Base-by-base conservation (phyloP, 2,329 filamentous ascomycete species). In the Calonectria pteridis region DNA sequence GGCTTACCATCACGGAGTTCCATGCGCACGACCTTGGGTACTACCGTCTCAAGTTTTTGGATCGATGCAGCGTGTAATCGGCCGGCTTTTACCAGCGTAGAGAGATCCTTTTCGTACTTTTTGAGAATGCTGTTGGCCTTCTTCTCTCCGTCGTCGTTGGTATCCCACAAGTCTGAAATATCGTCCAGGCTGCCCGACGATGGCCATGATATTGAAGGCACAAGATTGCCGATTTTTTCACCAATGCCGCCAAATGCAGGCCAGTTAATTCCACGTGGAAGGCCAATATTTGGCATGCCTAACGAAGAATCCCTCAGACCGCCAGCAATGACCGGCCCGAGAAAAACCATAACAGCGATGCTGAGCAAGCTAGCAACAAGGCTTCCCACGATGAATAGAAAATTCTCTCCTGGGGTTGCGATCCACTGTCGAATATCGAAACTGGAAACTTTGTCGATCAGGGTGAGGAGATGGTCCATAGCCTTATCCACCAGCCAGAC, bases 1-100 rank as follows among this genome's bases (percentile, higher is more conserved):
- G 86, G 83, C 13, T 88, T 86, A 18, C 92, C 92, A 35, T 89
- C 82, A 40, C 85, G 82, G 10, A 87, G 86, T 18, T 88, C 86
- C 76, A 93, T 88, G 73, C 90, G 88, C 6, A 94, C 84, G 13
- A 89, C 77, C 16, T 88, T 86, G 0, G 93, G 93, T 4, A 94
- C 82, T 5, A 89, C 83, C 0, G 84, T 77, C 59, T 88, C 80
- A 3, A 93, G 79, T 40, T 86, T 85, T 18, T 86, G 77, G 6
- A 88, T 77, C 0, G 86, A 83, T 2, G 79, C 80, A 0, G 84
- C 79, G 26, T 88, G 85, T 1, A 86, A 77, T 13, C 82, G 81
- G 4, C 75, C 76, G 4, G 82, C 77, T 7, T 81, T 77, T 26
- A 80, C 79, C 58, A 86, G 66, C 6, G 77, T 68, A 9, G 80